Evolutionary conservation across 345 rosid species (phyloP).

Genomic region (Euphorbia pulcherrima): DNA sequence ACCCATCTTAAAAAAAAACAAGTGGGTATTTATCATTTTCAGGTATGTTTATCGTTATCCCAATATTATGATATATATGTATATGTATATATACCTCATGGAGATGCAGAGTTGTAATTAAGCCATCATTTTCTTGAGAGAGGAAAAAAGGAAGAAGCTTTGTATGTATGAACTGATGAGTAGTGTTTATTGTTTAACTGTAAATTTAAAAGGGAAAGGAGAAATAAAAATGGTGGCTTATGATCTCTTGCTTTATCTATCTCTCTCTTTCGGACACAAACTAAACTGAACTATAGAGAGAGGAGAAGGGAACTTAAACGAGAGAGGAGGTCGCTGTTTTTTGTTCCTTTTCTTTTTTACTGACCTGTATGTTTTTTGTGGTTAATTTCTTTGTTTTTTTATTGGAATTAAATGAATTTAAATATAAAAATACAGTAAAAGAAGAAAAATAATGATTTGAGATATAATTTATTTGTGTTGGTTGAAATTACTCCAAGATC

Average conservation of each 20-base stretch:
- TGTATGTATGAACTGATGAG: background rate
- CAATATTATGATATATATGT: background rate
- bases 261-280: slow-evolving; percentile 26
- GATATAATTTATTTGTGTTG: slow-evolving; percentile 6
- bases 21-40: slow-evolving; percentile 11
- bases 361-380: no score
- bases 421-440: background rate
- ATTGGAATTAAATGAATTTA: background rate
- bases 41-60: slow-evolving; percentile 20
- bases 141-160: slow-evolving; percentile 32
- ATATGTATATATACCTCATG: slow-evolving; percentile 30
- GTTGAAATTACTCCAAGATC: slow-evolving; percentile 16
- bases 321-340: slow-evolving; percentile 47
- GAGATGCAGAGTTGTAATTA: slow-evolving; percentile 44
- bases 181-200: slow-evolving; percentile 16
- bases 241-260: slow-evolving; percentile 8
- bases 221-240: slow-evolving; percentile 21
- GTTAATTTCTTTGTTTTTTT: no score
- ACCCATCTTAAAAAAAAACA: slow-evolving; percentile 21
- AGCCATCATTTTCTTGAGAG: slow-evolving; percentile 57
- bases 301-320: slow-evolving; percentile 14
- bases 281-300: slow-evolving; percentile 18
- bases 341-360: slow-evolving; percentile 35
- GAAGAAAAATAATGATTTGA: slow-evolving; percentile 26
- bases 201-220: slow-evolving; percentile 12